Conservation (phyloP, 1,139 yeast species). For the Kazachstania sp. region DNA sequence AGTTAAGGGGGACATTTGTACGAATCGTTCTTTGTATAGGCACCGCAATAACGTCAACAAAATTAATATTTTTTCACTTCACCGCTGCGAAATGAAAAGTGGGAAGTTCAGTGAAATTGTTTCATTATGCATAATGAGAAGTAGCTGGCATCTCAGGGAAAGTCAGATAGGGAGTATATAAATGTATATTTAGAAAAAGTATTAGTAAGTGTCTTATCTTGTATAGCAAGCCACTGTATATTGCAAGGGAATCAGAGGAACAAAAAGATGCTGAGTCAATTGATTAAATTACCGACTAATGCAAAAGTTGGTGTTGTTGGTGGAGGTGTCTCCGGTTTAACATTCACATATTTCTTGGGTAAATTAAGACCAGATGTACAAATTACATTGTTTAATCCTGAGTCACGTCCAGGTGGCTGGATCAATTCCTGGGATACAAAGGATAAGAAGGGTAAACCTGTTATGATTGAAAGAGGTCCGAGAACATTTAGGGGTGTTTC, state of each 20-base stretch:
- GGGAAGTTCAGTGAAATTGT: too few species aligned
- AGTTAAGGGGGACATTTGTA: too few species aligned
- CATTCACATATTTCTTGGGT: conserved; percentile 65
- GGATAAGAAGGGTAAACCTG: conserved; percentile 17
- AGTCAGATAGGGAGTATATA: too few species aligned
- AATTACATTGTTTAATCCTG: conserved; percentile 53
- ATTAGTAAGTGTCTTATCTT: neutral
- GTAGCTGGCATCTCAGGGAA: too few species aligned
- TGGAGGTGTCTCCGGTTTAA: conserved; percentile 79
- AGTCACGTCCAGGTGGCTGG: conserved; percentile 66
- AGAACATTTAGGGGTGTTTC: conserved; percentile 65
- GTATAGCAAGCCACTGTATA: too few species aligned
- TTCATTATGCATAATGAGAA: too few species aligned
- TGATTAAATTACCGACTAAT: conserved; percentile 23
- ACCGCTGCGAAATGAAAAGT: too few species aligned
- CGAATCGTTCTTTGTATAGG: too few species aligned
- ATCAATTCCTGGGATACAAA: conserved; percentile 42
- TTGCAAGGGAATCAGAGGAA: too few species aligned
- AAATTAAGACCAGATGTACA: conserved; percentile 63
- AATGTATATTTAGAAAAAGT: too few species aligned
- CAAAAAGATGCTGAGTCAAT: conserved; percentile 11
- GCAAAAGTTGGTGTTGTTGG: conserved; percentile 65
- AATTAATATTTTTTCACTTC: too few species aligned
- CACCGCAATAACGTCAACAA: too few species aligned
- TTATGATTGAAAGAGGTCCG: conserved; percentile 62